Conservation (phyloP, 192 early-diverging fungal species). For the Coemansia sp. region DNA sequence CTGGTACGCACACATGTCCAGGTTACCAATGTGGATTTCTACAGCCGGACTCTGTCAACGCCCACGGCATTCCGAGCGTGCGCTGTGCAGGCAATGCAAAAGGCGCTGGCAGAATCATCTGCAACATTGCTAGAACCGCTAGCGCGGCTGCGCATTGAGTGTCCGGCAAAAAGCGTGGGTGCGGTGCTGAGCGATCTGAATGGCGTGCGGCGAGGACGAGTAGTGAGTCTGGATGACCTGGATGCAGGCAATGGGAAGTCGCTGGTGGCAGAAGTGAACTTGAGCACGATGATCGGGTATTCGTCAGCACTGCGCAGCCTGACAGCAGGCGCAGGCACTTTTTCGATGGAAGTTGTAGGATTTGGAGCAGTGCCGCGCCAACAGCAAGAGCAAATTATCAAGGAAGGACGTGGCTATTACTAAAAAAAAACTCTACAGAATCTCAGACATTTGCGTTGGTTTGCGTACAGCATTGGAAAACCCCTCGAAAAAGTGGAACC, state of each 20-base stretch:
- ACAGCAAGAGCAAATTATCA: constrained; percentile 66
- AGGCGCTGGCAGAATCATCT: constrained; percentile 51
- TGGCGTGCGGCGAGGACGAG: constrained; percentile 69
- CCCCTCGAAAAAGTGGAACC: constrained; percentile 85
- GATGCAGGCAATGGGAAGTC: constrained; percentile 17
- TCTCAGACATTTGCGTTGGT: constrained; percentile 63
- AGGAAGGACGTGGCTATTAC: constrained; percentile 62
- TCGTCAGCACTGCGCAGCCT: constrained; percentile 75
- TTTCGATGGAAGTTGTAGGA: constrained; percentile 78
- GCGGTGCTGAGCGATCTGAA: constrained; percentile 77
- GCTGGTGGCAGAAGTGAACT: constrained; percentile 62
- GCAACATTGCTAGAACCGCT: constrained; percentile 74
- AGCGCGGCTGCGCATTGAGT: constrained; percentile 69
- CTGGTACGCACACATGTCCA: constrained; percentile 60
- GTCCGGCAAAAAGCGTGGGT: constrained; percentile 73
- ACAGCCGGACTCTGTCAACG: constrained; percentile 57
- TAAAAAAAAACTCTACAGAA: constrained; percentile 49
- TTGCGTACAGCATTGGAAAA: constrained; percentile 89
- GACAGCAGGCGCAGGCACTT: constrained; percentile 81
- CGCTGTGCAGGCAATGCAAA: constrained; percentile 60
- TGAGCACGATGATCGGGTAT: constrained; percentile 84
- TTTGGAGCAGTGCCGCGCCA: constrained; percentile 78
- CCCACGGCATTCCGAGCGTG: constrained; percentile 61
- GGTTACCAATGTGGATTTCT: constrained; percentile 55
- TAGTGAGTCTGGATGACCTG: constrained; percentile 59